phyloP scores from a whole-genome alignment of 805 yeast species.

The Nematodospora valgi region DNA sequence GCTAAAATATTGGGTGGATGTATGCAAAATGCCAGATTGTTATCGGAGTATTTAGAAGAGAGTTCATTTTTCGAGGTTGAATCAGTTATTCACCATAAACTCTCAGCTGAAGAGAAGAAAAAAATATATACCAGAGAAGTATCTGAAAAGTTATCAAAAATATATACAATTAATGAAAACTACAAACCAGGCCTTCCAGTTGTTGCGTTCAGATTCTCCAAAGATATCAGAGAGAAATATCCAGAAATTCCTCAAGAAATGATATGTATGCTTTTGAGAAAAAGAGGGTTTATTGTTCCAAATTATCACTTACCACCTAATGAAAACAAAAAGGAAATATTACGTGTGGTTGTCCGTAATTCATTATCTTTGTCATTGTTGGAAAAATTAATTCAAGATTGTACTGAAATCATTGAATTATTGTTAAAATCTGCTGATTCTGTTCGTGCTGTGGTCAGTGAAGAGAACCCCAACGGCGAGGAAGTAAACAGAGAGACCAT shows the following conservation, averaged over 20 bases:
- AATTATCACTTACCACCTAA: slow-evolving; percentile 80
- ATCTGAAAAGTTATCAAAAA: slow-evolving; percentile 2
- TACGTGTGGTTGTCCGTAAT: slow-evolving; percentile 80
- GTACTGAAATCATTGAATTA: slow-evolving; percentile 49
- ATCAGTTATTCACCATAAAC: slow-evolving; percentile 70
- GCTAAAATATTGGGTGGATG: slow-evolving; percentile 57
- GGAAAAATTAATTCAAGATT: slow-evolving; percentile 61
- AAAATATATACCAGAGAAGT: slow-evolving; percentile 16
- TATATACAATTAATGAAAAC: slow-evolving; percentile 28
- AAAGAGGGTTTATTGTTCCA: slow-evolving; percentile 83
- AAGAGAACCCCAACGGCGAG: slow-evolving; percentile 11
- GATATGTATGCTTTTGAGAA: slow-evolving; percentile 68
- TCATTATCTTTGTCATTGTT: slow-evolving; percentile 61
- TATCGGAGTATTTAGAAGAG: slow-evolving; percentile 57
- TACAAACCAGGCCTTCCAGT: slow-evolving; percentile 84
- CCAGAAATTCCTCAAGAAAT: slow-evolving; percentile 83
- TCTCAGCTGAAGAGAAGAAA: slow-evolving; percentile 20
- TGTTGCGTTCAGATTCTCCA: slow-evolving; percentile 76
- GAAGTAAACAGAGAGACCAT: slow-evolving; percentile 32
- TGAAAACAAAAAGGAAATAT: slow-evolving; percentile 56
- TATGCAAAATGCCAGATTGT: slow-evolving; percentile 69
- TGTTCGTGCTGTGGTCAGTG: slow-evolving; percentile 25
- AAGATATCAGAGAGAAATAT: slow-evolving; percentile 51
- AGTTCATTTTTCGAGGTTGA: slow-evolving; percentile 67
- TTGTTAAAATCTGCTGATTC: slow-evolving; percentile 47